Percentiles rank a stretch among this genome's conserved stretches.
phyloP scores from a whole-genome alignment of 2,329 filamentous ascomycete genomes.

The Aspergillus pseudoglaucus region DNA sequence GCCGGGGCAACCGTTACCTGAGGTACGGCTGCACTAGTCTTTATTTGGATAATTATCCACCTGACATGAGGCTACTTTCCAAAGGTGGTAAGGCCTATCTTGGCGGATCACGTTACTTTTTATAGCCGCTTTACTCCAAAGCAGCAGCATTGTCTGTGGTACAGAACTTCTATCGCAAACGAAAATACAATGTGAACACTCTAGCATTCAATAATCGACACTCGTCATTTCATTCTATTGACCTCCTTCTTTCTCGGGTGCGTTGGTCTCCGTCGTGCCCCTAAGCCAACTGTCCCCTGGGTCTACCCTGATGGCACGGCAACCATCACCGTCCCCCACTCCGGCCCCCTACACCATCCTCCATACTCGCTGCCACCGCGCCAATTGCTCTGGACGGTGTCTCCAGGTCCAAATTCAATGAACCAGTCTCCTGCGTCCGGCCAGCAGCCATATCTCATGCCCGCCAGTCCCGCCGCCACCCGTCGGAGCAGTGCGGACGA shows the following conservation, averaged over 20 bases:
- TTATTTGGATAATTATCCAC: constrained; percentile 43
- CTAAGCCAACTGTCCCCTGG: constrained; percentile 32
- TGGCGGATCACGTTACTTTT: constrained; percentile 6
- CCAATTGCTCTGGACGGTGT: constrained; percentile 20
- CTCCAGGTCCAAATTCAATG: constrained; percentile 9
- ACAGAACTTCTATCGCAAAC: no score
- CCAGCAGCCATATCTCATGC: constrained; percentile 80
- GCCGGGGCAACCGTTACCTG: constrained; percentile 37
- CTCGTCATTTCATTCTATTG: no score
- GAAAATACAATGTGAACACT: no score
- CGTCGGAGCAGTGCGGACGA: constrained; percentile 62
- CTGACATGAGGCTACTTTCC: constrained; percentile 30
- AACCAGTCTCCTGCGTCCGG: constrained; percentile 12
- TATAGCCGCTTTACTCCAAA: constrained; percentile 1
- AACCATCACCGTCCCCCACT: constrained; percentile 15
- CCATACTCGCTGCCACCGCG: constrained; percentile 15
- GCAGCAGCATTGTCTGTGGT: no score
- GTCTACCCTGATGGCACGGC: constrained; percentile 30
- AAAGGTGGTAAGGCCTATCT: neutral
- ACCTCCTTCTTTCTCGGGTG: neutral
- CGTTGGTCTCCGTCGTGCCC: neutral
- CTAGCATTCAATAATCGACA: neutral
- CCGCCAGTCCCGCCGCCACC: constrained; percentile 69
- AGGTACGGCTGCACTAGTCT: constrained; percentile 25
- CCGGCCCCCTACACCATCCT: constrained; percentile 6